Conservation (phyloP, 805 yeast species). For the Ogataea trehalophila region DNA sequence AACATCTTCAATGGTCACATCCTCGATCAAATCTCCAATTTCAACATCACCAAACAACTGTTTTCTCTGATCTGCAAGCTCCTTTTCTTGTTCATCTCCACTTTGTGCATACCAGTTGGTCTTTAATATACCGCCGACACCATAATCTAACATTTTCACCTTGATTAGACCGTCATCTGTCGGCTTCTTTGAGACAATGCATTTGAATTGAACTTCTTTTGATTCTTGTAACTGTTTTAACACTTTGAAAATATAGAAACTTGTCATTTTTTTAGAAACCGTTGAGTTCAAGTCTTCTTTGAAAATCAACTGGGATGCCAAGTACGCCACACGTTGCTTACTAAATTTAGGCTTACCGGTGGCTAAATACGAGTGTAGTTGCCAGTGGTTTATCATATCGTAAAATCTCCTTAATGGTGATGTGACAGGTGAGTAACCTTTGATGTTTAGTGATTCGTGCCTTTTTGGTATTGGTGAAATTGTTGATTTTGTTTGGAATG, state of each 20-base stretch:
- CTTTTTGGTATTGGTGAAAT: constrained; percentile 38
- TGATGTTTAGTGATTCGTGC: constrained; percentile 64
- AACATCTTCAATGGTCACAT: constrained; percentile 36
- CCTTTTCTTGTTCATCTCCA: constrained; percentile 6
- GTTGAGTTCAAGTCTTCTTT: constrained; percentile 36
- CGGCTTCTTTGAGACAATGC: constrained; percentile 40
- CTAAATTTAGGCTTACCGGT: constrained; percentile 28
- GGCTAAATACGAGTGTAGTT: constrained; percentile 44
- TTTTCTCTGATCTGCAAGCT: constrained; percentile 14
- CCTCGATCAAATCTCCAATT: constrained; percentile 40
- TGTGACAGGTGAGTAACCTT: constrained; percentile 67
- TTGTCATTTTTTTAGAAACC: constrained; percentile 19
- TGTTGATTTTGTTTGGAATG: constrained; percentile 49
- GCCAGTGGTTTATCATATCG: constrained; percentile 80
- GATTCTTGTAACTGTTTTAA: constrained; percentile 20
- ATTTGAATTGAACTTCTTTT: constrained; percentile 33
- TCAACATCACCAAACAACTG: constrained; percentile 26
- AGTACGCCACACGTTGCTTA: constrained; percentile 30
- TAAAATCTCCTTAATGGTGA: constrained; percentile 85
- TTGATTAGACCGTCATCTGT: constrained; percentile 31
- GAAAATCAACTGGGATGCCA: constrained; percentile 40
- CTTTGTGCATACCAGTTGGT: constrained; percentile 26
- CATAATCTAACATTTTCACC: constrained; percentile 28
- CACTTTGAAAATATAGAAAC: constrained; percentile 29
- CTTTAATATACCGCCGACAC: constrained; percentile 25